Evolutionary conservation across 2,329 filamentous ascomycete genomes (phyloP), one percentile per base, ranked within the genome.

Genomic region (Exophiala sp.): DNA sequence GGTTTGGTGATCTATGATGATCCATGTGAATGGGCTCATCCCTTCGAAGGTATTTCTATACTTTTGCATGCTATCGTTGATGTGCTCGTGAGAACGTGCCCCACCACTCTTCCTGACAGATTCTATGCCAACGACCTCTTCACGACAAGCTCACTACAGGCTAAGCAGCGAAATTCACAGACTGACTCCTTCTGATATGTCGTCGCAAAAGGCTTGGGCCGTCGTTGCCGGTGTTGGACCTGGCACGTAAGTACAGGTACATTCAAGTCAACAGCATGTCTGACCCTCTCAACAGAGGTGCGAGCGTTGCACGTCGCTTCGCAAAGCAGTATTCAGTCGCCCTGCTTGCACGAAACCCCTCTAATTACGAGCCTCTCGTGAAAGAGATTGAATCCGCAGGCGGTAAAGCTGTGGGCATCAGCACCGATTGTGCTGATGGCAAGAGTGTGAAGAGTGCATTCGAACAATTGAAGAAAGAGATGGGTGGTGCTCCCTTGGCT

Each of bases 331-430:
- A 86, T 64, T 78, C 80, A 0, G 78, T 86, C 21, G 79, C 81
- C 1, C 71, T 85, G 2, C 74, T 86, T 1, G 80, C 82, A 3
- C 76, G 83, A 40, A 84, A 77, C 18, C 75, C 81, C 1, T 72
- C 76, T 10, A 85, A 76, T 68, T 85, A 76, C 65, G 71, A 79
- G 29, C 66, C 71, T 1, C 66, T 85, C 1, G 81, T 82, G 12
- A 65, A 78, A 36, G 82, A 85, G 59, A 85, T 86, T 70, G 83
- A 83, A 63, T 65, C 69, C 18, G 68, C 63, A 5, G 83, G 83
- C 50, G 82, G 83, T 1, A 77, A 79, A 51, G 83, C 83, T 0
- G 68, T 84, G 14, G 83, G 83, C 8, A 79, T 86, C 64, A 80
- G 77, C 59, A 78, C 82, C 6, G 83, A 86, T 59, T 73, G 84